Percentiles rank a stretch among this genome's conserved stretches.
These are phyloP conservation scores for Neospora caninum DNA, from an alignment of 169 alveolate genomes.

Conservation along the genomic window DNA sequence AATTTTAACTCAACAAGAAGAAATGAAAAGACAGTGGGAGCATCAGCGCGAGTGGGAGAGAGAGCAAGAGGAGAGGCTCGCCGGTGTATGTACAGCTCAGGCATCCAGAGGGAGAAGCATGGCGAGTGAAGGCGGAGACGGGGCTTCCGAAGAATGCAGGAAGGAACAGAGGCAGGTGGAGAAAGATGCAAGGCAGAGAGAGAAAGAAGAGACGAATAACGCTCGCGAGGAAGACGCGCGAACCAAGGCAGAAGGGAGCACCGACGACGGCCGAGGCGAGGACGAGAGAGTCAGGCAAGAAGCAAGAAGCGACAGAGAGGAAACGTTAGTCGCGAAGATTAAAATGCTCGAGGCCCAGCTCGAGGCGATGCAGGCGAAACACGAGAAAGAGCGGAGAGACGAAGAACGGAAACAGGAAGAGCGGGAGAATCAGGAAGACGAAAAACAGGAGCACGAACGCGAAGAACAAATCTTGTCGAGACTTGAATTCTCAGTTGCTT, in stretches of 20 bases:
- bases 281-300: background rate
- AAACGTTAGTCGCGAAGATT: background rate
- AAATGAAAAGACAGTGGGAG: background rate
- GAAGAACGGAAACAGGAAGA: background rate
- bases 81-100: background rate
- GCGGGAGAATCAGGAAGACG: background rate
- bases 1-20: background rate
- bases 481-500: background rate
- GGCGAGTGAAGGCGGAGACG: background rate
- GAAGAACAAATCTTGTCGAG: background rate
- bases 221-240: background rate
- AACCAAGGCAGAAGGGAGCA: background rate
- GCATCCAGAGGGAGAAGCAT: background rate
- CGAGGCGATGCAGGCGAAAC: background rate
- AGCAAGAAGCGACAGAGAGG: background rate
- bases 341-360: background rate
- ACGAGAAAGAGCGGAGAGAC: background rate
- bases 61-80: background rate
- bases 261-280: background rate
- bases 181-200: background rate
- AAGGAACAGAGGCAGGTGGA: background rate
- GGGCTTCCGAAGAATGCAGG: background rate
- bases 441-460: background rate
- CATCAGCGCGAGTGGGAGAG: slow-evolving; percentile 17
- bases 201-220: background rate